These are phyloP conservation scores for Podaxis sp. DNA, from an alignment of 768 basidiomycete genomes.

Conservation along the genomic window DNA sequence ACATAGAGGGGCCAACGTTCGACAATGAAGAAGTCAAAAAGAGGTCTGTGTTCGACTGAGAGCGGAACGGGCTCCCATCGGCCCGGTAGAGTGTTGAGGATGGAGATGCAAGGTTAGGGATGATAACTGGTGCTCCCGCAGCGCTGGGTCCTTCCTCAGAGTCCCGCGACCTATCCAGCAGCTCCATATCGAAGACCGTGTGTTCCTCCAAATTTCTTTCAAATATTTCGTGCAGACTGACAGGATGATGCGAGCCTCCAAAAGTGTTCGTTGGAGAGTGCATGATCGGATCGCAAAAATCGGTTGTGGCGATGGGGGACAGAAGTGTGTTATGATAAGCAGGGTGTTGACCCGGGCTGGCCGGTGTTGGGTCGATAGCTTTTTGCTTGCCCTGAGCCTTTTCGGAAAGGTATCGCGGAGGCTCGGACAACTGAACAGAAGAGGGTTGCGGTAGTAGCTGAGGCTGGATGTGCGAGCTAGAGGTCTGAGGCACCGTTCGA, in stretches of 20 bases:
- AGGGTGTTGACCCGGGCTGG: background rate
- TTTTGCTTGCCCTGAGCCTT: conserved; percentile 12
- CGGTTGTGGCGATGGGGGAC: background rate
- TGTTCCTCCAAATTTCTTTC: background rate
- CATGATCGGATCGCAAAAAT: background rate
- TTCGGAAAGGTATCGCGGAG: conserved; percentile 1
- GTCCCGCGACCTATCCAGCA: background rate
- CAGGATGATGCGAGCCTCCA: background rate
- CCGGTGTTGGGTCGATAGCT: background rate
- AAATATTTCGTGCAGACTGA: background rate
- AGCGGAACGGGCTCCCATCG: background rate
- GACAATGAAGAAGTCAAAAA: background rate
- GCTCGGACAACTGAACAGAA: background rate
- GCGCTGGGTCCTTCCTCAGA: background rate
- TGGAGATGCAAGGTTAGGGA: background rate
- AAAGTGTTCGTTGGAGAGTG: background rate
- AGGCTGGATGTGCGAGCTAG: background rate
- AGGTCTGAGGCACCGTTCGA: background rate
- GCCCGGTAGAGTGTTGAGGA: background rate
- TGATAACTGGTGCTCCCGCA: background rate
- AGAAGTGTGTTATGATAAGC: background rate
- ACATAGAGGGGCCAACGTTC: background rate
- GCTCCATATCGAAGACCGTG: background rate
- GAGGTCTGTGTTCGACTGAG: background rate
- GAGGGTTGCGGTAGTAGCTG: background rate